Percentiles rank a stretch among this genome's conserved stretches.
Conservation (phyloP, 1,284 basidiomycete genomes). For the Pyrrhoderma lamaoense region DNA sequence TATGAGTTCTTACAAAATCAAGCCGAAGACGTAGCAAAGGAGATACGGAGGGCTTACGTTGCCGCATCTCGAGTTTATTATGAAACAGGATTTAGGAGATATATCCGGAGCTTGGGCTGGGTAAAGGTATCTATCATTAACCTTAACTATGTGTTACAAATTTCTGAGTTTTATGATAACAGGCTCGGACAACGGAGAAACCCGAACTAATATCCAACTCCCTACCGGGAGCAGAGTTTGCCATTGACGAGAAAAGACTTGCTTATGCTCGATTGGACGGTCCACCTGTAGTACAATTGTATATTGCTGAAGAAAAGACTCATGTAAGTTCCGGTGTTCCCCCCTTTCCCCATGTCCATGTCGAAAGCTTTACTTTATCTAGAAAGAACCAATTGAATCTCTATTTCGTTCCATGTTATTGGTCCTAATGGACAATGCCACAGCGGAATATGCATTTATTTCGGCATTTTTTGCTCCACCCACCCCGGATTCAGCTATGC, state of each 20-base stretch:
- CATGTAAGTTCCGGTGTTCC: constrained; percentile 46
- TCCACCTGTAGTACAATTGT: constrained; percentile 71
- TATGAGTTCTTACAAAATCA: constrained; percentile 85
- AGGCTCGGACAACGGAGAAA: constrained; percentile 59
- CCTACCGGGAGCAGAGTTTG: constrained; percentile 30
- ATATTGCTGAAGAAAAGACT: constrained; percentile 79
- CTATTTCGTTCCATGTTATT: constrained; percentile 78
- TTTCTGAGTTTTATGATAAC: not conserved
- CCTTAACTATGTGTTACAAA: not conserved
- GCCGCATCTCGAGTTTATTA: constrained; percentile 85
- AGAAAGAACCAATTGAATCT: constrained; percentile 82
- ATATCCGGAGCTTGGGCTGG: constrained; percentile 73
- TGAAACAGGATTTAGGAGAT: constrained; percentile 92
- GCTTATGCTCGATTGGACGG: constrained; percentile 69
- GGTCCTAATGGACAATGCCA: constrained; percentile 89
- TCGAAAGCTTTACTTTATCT: constrained; percentile 9
- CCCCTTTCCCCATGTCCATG: constrained; percentile 1
- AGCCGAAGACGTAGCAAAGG: constrained; percentile 75
- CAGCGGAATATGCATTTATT: constrained; percentile 84
- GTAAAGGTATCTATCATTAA: constrained; percentile 49
- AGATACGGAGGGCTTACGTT: constrained; percentile 86
- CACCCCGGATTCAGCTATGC: not conserved
- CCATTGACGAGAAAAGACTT: constrained; percentile 50
- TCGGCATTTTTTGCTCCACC: constrained; percentile 69
- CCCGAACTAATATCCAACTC: constrained; percentile 46